Base-by-base conservation (phyloP, 2,329 filamentous ascomycete species). In the Penicillium occitanis region DNA sequence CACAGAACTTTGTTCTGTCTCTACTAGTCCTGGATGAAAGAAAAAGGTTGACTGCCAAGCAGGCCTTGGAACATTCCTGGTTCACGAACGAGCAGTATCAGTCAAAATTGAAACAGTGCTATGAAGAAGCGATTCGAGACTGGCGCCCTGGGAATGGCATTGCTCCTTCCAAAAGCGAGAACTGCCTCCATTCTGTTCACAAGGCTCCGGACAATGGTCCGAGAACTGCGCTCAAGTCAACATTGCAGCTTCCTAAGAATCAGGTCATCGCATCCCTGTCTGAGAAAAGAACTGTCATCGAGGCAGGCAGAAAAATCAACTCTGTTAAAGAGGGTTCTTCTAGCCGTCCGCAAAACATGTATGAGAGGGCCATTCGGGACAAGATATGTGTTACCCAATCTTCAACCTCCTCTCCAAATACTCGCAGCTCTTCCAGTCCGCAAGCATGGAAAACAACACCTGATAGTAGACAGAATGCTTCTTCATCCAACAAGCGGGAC, bases 21-120 rank as follows among this genome's bases (percentile, higher is more conserved):
- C 79, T 88, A 13, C 77, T 88, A 0, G 74, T 82, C 0, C 74
- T 84, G 0, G 77, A 86, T 25, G 85, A 86, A 69, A 69, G 74
- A 2, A 66, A 76, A 46, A 80, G 87, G 33, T 78, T 87, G 75
- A 83, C 82, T 10, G 85, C 81, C 2, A 78, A 80, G n/a, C 72
- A 86, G 72, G 85, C 86, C 2, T 71, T 88, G 37, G 64, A 72
- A 10, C 85, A 88, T 73, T 64, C 71, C 10, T 89, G 87, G 87
- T 86, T 89, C 69, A 81, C 81, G 1, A 83, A 85, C 69, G 73
- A 76, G n/a, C 70, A 74, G 8, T 82, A 86, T 71, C 78, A 75
- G 22, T 72, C 72, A 14, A 58, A 22, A 40, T 53, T 66, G 60
- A 79, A 83, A 19, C 82, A 86, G 64, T 77, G 85, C 35, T 88